phyloP scores from a whole-genome alignment of 768 basidiomycete genomes.

The Agrocybe praecox region DNA sequence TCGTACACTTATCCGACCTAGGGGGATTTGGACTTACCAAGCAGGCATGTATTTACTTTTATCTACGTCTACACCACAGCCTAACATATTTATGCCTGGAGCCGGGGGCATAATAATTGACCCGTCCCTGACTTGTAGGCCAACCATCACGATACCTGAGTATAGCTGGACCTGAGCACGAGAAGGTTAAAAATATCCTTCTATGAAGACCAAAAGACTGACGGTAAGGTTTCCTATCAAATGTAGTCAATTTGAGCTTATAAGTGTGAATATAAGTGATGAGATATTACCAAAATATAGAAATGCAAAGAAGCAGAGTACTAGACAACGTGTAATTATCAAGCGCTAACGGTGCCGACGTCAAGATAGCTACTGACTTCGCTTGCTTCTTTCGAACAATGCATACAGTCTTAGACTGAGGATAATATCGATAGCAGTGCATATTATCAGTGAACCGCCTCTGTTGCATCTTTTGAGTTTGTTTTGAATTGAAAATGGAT shows the following conservation, averaged over 20 bases:
- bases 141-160: background rate
- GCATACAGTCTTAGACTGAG: too few relatives aligned
- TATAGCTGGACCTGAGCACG: background rate
- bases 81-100: background rate
- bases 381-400: too few relatives aligned
- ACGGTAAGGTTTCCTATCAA: background rate
- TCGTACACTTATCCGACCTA: background rate
- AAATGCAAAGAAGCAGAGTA: background rate
- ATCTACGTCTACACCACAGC: background rate
- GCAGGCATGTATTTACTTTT: background rate
- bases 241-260: background rate
- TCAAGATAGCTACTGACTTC: too few relatives aligned
- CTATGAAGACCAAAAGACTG: too few relatives aligned
- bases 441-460: background rate
- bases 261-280: background rate
- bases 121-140: background rate
- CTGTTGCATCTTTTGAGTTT: background rate
- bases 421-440: too few relatives aligned
- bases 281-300: background rate
- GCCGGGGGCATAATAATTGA: background rate
- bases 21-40: background rate
- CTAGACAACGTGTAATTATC: background rate
- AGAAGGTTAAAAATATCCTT: background rate
- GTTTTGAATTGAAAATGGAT: background rate
- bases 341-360: background rate